Base-by-base conservation (phyloP, 257 asterid genomes). In the Nicotiana undulata region DNA sequence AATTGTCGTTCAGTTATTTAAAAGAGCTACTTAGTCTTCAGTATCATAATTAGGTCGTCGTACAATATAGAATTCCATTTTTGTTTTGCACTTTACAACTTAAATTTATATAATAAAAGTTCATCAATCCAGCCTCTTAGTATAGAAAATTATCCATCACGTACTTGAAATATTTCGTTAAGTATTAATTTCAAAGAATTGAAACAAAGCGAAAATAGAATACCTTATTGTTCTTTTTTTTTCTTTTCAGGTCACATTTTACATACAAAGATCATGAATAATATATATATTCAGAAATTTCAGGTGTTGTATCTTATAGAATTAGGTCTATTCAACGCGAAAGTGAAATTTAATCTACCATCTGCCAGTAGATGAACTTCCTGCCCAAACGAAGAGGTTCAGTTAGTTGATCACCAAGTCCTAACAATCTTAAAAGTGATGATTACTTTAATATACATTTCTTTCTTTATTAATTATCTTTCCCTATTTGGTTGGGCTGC, bases 311-410 rank as follows among this genome's bases (percentile, higher is more conserved):
- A 66, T 66, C 24, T 15, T 9, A 32, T 66, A 16, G 1, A 37
- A 68, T 68, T 37, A 7, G 77, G 55, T 32, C 29, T 17, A 68
- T 32, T 49, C 77, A 40, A 68, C 7, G 16, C 18, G 81, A 59
- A 77, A 60, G 59, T 24, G 81, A 77, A 77, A 59, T 31, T 20
- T 77, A 77, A 77, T 22, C 81, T 77, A 77, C 81, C 81, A 77
- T 32, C 6, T 40, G 24, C n/a, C 34, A 59, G 59, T 77, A 77
- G 81, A 37, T 77, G 44, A 77, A 77, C 72, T 37, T 15, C 81
- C 74, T 77, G 53, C 81, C 81, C 53, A 59, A 20, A 58, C 44
- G 24, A 77, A 44, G 81, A 37, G 81, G 56, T 59, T 59, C 53
- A 58, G 59, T 37, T 59, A 44, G 81, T 77, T 77, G 81, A 74